Conservation (phyloP, 305 asterid genomes). For the Fraxinus sp. region DNA sequence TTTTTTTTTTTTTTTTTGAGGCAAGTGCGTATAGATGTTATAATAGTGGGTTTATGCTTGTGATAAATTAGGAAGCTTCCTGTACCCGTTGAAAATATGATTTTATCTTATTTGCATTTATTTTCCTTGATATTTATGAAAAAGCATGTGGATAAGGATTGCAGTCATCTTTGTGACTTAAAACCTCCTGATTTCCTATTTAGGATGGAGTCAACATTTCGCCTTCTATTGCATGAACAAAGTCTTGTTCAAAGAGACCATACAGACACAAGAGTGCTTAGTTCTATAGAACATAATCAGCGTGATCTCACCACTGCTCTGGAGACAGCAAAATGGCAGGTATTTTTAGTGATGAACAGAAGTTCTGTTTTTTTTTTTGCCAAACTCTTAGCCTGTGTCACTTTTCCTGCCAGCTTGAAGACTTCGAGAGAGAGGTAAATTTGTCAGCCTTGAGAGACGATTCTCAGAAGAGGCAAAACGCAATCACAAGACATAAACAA, state of each 20-base stretch:
- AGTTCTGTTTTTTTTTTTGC: neutral
- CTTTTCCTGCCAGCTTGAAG: constrained; percentile 37
- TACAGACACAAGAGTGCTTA: constrained; percentile 21
- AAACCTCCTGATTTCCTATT: constrained; percentile 20
- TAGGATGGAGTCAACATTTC: constrained; percentile 42
- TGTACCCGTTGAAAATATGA: neutral
- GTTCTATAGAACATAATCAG: constrained; percentile 32
- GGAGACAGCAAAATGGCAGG: constrained; percentile 54
- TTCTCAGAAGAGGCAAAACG: constrained; percentile 31
- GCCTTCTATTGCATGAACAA: constrained; percentile 40
- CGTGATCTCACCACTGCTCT: constrained; percentile 40
- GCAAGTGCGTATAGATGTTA: constrained; percentile 4
- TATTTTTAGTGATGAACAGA: constrained; percentile 2
- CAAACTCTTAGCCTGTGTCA: constrained; percentile 3
- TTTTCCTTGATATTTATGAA: neutral
- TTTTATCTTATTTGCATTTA: neutral
- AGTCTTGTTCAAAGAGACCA: constrained; percentile 29
- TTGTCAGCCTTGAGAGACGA: constrained; percentile 26
- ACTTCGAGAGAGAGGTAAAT: constrained; percentile 43
- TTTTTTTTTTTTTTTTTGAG: too few relatives aligned
- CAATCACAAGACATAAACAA: constrained; percentile 31
- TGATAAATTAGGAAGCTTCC: neutral
- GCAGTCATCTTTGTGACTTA: neutral
- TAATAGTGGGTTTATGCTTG: neutral
- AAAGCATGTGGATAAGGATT: neutral